phyloP scores from a whole-genome alignment of 768 basidiomycete genomes.

The Kwoniella bestiolae region DNA sequence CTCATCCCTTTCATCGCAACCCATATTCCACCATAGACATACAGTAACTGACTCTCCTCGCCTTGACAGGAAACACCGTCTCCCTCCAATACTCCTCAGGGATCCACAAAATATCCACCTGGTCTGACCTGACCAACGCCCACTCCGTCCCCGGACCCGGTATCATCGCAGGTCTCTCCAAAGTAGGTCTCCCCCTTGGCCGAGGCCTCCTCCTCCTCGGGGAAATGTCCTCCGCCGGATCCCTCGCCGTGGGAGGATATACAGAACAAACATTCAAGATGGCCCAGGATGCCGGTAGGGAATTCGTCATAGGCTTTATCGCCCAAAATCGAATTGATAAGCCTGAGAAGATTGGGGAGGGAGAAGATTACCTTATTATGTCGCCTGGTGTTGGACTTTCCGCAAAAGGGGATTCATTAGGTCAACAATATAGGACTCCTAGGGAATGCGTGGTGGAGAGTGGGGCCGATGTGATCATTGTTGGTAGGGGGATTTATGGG shows the following conservation, averaged over 20 bases:
- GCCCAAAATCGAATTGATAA: slow-evolving; percentile 81
- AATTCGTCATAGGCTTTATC: slow-evolving; percentile 95
- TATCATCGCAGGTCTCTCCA: slow-evolving; percentile 83
- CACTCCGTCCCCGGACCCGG: slow-evolving; percentile 96
- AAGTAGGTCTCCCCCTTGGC: slow-evolving; percentile 79
- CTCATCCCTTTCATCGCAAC: no score
- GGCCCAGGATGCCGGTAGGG: slow-evolving; percentile 74
- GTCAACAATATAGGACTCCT: slow-evolving; percentile 94
- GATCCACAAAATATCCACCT: slow-evolving; percentile 87
- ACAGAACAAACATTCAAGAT: slow-evolving; percentile 82
- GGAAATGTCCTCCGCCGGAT: slow-evolving; percentile 92
- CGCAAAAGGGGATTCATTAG: slow-evolving; percentile 77
- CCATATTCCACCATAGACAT: not conserved
- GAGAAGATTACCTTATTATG: slow-evolving; percentile 85
- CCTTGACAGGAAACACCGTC: slow-evolving; percentile 83
- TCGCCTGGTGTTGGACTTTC: slow-evolving; percentile 92
- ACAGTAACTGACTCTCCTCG: not conserved
- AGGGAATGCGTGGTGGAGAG: slow-evolving; percentile 75
- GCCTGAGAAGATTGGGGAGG: slow-evolving; percentile 24
- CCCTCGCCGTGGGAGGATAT: slow-evolving; percentile 80
- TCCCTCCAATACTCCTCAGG: slow-evolving; percentile 91
- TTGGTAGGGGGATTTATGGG: slow-evolving; percentile 92
- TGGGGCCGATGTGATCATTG: slow-evolving; percentile 95
- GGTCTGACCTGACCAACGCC: slow-evolving; percentile 97
- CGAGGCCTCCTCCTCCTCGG: slow-evolving; percentile 89